Evolutionary conservation across 371 early-diverging fungal species (phyloP), one percentile per base, ranked within the genome.

Genomic region (Apophysomyces trapeziformis): DNA sequence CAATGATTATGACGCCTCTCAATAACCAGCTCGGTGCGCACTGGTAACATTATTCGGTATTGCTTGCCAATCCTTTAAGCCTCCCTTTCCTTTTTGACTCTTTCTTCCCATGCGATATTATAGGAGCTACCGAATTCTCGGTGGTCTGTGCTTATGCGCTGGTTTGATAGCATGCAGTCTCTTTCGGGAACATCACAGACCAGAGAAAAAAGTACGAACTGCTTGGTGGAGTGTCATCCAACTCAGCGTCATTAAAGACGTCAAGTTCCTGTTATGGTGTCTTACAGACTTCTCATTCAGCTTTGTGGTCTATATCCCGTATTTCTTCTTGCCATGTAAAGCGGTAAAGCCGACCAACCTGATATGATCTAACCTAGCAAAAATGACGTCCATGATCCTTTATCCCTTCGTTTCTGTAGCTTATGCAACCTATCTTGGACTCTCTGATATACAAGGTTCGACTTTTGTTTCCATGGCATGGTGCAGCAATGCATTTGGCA

Each of bases 1-100:
- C 89, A 2, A 86, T 89, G 11, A 41, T 93, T 5, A 78, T 89
- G 60, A 86, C 85, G 26, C 68, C 73, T 14, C 67, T 92, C 2
- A 83, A 92, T 58, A 69, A 75, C 16, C 65, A 47, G 9, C 62
- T 90, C 13, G 91, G 90, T 0, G 71, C 80, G 32, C 69, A 70
- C 14, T 89, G 87, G 86, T 76, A 79, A 46, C 26, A 12, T n/a
- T 11, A 9, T 21, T 18, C 4, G 9, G n/a, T 50, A 21, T 11
- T 50, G 26, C 4, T 14, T 32, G n/a, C 11, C 5, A 38, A 38
- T 14, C 35, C 5, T 18, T 46, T 46, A 46, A 46, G 18, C n/a
- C n/a, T 46, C n/a, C 47, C 7, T 13, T 16, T 46, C 14, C n/a
- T 4, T 46, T 16, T 46, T 46, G n/a, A 3, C 14, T 43, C 3